Base-by-base conservation (phyloP, 2,329 filamentous ascomycete species). In the Didymella segeticola region DNA sequence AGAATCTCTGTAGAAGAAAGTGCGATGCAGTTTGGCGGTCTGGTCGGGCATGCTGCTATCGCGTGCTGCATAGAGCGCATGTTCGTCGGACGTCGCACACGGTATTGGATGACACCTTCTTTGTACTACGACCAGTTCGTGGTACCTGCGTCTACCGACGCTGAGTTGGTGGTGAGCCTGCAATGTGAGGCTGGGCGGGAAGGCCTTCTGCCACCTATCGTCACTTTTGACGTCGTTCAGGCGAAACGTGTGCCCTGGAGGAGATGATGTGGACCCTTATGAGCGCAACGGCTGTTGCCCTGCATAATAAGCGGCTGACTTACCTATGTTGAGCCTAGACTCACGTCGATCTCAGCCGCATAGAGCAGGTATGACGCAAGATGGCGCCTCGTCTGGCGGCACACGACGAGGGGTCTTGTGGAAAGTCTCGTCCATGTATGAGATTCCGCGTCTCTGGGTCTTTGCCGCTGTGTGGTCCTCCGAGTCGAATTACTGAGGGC, bases 171-270 rank as follows among this genome's bases (percentile, higher is more conserved):
- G 31, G 47, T 36, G 30, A 23, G 11, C 31, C 33, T 33, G 31
- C 33, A 36, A 36, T 27, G 37, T 51, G 60, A 61, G 54, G 60
- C 60, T 61, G 54, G 48, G 57, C 19, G 30, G 52, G 36, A 50
- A 12, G 30, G 47, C 22, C 34, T 46, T 27, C 39, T 42, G 43
- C 43, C 46, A 49, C 19, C 31, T 41, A 60, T 59, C 61, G 61
- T 66, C 61, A 64, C 57, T 43, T 25, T 61, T 63, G 60, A 61
- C 62, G 60, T 60, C 59, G 30, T 55, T 37, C 46, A 45, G 43
- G 48, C 55, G 56, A 55, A 46, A 53, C 41, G 49, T 51, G 42
- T 36, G 41, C 43, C 29, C 22, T n/a, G 29, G 10, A 36, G 53
- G 45, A 53, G 48, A 42, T 29, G 41, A 14, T 30, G 42, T 49